Evolutionary conservation across 352 stramenopile genomes (phyloP).

Genomic region (Nothophytophthora sp.): DNA sequence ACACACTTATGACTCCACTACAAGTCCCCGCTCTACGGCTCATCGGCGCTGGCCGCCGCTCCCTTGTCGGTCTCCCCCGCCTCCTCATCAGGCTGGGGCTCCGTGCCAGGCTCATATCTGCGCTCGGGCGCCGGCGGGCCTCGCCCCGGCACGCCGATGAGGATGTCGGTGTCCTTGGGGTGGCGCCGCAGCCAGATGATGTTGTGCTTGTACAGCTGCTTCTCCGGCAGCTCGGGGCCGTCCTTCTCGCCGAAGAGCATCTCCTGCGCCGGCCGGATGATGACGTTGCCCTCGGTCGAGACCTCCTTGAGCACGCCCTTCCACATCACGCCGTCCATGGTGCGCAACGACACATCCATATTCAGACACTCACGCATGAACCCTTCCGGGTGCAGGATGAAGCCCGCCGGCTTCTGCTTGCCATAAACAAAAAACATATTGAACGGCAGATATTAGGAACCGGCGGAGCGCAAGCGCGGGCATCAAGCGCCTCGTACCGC

Average conservation of each 20-base stretch:
- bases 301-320: conserved; percentile 18
- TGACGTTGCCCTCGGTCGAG: conserved; percentile 15
- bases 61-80: conserved; percentile 1
- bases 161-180: conserved; percentile 6
- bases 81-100: conserved; percentile 12
- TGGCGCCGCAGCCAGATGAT: conserved; percentile 27
- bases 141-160: background rate
- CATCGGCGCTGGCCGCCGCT: conserved; percentile 6
- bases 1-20: too few relatives aligned
- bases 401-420: conserved; percentile 20
- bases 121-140: background rate
- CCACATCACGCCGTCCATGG: conserved; percentile 28
- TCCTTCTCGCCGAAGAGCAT: conserved; percentile 24
- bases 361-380: conserved; percentile 24
- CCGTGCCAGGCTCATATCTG: too few relatives aligned
- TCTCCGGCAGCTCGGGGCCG: conserved; percentile 13
- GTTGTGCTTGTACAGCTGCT: conserved; percentile 25
- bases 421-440: background rate
- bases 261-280: conserved; percentile 26
- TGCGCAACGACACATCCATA: conserved; percentile 20
- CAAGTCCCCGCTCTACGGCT: conserved; percentile 7
- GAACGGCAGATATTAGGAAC: background rate
- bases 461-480: background rate
- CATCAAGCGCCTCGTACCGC: too few relatives aligned
- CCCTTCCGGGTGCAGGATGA: conserved; percentile 21